phyloP scores from a whole-genome alignment of 768 basidiomycete species.

The Erythrobasidium yunnanense region DNA sequence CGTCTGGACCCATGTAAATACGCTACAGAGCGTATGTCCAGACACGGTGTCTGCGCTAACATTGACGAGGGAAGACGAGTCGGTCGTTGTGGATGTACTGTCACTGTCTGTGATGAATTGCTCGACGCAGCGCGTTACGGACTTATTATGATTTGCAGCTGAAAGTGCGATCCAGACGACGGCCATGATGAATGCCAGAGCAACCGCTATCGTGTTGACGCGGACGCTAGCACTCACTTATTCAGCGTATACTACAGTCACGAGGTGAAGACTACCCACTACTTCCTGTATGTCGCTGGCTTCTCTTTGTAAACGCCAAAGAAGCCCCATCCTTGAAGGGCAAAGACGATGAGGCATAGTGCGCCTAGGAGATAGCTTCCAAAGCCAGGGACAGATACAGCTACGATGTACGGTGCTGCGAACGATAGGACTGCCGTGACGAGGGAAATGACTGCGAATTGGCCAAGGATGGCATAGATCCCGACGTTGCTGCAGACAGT shows the following conservation, averaged over 20 bases:
- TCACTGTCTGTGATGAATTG: conserved; percentile 22
- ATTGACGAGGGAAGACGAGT: conserved; percentile 18
- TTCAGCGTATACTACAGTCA: conserved; percentile 48
- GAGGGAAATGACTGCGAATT: conserved; percentile 60
- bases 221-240: conserved; percentile 39
- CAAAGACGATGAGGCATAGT: conserved; percentile 64
- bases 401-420: conserved; percentile 55
- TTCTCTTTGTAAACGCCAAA: conserved; percentile 67
- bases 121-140: conserved; percentile 54
- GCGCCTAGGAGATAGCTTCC: conserved; percentile 63
- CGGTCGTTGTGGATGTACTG: neutral
- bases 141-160: conserved; percentile 61
- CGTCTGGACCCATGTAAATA: conserved; percentile 84
- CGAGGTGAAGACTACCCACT: conserved; percentile 39
- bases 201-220: conserved; percentile 51
- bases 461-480: conserved; percentile 65
- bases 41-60: conserved; percentile 39
- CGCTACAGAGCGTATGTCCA: conserved; percentile 65
- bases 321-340: conserved; percentile 69
- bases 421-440: conserved; percentile 62
- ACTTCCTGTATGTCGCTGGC: conserved; percentile 32
- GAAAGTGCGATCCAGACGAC: conserved; percentile 74
- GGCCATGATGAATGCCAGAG: conserved; percentile 57
- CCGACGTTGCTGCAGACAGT: conserved; percentile 54
- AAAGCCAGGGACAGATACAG: conserved; percentile 54